Conservation (phyloP, 2,329 filamentous ascomycete genomes). For the Calonectria crousiana region DNA sequence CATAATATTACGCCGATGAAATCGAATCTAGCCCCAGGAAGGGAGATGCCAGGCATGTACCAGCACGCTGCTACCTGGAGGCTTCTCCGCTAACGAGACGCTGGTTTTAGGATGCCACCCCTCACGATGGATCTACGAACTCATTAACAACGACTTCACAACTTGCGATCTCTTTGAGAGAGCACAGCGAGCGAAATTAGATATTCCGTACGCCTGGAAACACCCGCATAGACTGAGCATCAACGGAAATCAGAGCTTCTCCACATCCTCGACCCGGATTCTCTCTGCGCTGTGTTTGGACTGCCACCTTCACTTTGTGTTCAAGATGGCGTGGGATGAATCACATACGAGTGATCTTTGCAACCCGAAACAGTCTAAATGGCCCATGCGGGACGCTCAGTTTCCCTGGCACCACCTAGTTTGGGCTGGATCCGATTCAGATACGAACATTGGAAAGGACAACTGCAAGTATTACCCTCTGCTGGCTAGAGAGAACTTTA, state of each 20-base stretch:
- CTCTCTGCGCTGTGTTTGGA: constrained; percentile 55
- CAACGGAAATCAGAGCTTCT: constrained; percentile 55
- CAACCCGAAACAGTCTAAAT: constrained; percentile 46
- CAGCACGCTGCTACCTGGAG: background rate
- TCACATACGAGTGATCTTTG: constrained; percentile 46
- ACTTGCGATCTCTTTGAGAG: constrained; percentile 52
- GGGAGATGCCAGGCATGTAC: constrained; percentile 45
- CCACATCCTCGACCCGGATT: constrained; percentile 39
- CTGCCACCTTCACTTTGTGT: constrained; percentile 57
- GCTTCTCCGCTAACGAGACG: constrained; percentile 26
- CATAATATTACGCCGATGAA: constrained; percentile 51
- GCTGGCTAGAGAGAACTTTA: constrained; percentile 51
- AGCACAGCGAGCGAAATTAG: constrained; percentile 46
- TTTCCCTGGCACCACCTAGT: constrained; percentile 56
- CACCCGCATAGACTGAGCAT: constrained; percentile 53
- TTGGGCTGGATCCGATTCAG: constrained; percentile 49
- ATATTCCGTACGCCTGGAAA: constrained; percentile 49
- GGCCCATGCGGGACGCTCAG: constrained; percentile 50
- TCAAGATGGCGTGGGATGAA: constrained; percentile 51
- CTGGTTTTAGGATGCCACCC: constrained; percentile 50
- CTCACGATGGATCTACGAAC: constrained; percentile 56
- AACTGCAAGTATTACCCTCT: constrained; percentile 54
- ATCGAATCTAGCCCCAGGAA: constrained; percentile 40
- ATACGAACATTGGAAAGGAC: constrained; percentile 40
- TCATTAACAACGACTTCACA: constrained; percentile 53